These are phyloP conservation scores for Boletellus ananiceps DNA, from an alignment of 768 basidiomycete genomes.

Conservation along the genomic window DNA sequence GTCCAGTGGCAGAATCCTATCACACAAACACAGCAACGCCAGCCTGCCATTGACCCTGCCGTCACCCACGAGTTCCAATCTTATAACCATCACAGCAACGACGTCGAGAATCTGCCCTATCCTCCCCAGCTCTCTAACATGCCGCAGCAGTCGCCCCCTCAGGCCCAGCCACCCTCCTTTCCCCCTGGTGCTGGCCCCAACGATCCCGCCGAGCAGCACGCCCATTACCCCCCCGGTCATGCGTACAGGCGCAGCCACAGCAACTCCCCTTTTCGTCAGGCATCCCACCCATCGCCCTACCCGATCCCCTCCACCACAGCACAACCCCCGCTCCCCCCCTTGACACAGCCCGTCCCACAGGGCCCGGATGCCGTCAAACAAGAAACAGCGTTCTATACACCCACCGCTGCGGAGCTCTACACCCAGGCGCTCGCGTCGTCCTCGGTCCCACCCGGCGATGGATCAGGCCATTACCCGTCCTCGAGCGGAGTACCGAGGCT, in stretches of 20 bases:
- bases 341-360: slow-evolving; percentile 16
- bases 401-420: slow-evolving; percentile 52
- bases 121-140: slow-evolving; percentile 29
- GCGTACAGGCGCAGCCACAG: slow-evolving; percentile 31
- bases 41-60: slow-evolving; percentile 32
- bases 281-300: slow-evolving; percentile 37
- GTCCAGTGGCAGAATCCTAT: slow-evolving; percentile 32
- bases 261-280: slow-evolving; percentile 35
- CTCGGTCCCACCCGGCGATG: slow-evolving; percentile 19
- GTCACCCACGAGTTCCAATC: slow-evolving; percentile 32
- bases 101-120: slow-evolving; percentile 23
- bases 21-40: slow-evolving; percentile 32
- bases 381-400: slow-evolving; percentile 43
- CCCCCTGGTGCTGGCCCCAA: slow-evolving; percentile 34
- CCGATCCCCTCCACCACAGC: slow-evolving; percentile 32
- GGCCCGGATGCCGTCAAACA: slow-evolving; percentile 35
- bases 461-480: slow-evolving; percentile 29
- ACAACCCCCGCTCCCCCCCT: slow-evolving; percentile 28
- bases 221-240: slow-evolving; percentile 33
- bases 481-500: slow-evolving; percentile 44
- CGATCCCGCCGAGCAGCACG: slow-evolving; percentile 31
- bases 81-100: slow-evolving; percentile 28
- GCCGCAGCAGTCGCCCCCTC: slow-evolving; percentile 26
- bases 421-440: slow-evolving; percentile 40
- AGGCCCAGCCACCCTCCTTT: slow-evolving; percentile 34